These are phyloP conservation scores for Coelastrella sp. DNA, from an alignment of 139 green algal species.

Conservation along the genomic window DNA sequence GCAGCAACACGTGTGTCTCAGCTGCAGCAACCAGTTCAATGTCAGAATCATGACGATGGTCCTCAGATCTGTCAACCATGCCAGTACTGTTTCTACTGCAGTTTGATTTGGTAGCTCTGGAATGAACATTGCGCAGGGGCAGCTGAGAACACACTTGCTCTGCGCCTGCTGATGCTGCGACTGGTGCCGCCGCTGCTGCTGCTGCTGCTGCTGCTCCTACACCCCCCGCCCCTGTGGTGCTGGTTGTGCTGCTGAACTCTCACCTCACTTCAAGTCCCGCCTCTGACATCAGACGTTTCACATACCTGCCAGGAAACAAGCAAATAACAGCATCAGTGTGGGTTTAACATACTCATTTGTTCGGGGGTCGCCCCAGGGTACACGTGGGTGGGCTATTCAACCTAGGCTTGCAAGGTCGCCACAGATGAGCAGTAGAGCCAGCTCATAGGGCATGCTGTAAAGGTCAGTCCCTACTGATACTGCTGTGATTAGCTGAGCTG, in stretches of 20 bases:
- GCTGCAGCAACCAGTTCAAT: too few relatives aligned
- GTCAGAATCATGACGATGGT: background rate
- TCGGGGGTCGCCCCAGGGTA: background rate
- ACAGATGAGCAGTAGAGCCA: too few relatives aligned
- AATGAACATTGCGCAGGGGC: background rate
- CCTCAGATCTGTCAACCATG: too few relatives aligned
- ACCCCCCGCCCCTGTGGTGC: slow-evolving; percentile 4
- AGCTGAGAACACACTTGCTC: background rate
- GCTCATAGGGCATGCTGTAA: background rate
- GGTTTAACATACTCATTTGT: too few relatives aligned
- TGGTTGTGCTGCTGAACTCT: background rate
- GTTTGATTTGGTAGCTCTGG: background rate
- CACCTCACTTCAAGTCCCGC: slow-evolving; percentile 64
- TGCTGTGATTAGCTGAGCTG: background rate
- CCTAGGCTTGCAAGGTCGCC: too few relatives aligned
- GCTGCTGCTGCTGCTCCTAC: background rate
- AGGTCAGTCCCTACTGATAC: background rate
- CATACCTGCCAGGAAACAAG: slow-evolving; percentile 69
- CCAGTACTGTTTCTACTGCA: background rate
- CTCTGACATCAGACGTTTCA: slow-evolving; percentile 87
- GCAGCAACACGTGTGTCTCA: too few relatives aligned
- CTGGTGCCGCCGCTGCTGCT: background rate
- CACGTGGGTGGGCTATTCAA: background rate
- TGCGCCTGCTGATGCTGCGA: background rate
- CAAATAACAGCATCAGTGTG: background rate